A percentile compares a stretch with the other conserved stretches of the same genome.
phyloP scores from a whole-genome alignment of 768 basidiomycete species.

The Floccularia luteovirens region DNA sequence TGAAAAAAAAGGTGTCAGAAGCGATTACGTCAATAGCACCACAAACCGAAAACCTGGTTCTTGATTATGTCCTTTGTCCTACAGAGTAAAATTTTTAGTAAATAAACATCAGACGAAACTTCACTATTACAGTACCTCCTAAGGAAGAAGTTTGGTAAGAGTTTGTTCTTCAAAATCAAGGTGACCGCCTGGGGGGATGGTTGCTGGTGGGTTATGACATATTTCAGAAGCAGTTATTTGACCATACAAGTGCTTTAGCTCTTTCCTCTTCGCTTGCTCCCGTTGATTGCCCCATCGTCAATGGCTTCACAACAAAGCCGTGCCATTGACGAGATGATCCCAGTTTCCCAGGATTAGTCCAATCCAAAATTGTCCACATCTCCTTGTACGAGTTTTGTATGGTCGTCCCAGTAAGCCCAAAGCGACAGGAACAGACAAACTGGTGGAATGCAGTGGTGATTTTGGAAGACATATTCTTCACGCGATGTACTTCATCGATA shows the following conservation, averaged over 20 bases:
- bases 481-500: slow-evolving; percentile 86
- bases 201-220: background rate
- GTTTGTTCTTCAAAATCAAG: slow-evolving; percentile 46
- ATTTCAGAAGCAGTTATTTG: background rate
- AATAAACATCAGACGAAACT: background rate
- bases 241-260: slow-evolving; percentile 42
- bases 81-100: slow-evolving; percentile 7
- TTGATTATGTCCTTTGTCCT: slow-evolving; percentile 76
- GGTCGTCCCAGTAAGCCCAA: slow-evolving; percentile 80
- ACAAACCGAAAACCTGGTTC: slow-evolving; percentile 39
- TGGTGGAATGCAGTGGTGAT: slow-evolving; percentile 63
- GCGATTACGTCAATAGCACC: background rate
- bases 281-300: slow-evolving; percentile 61
- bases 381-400: slow-evolving; percentile 87
- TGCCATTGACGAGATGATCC: slow-evolving; percentile 77
- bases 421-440: slow-evolving; percentile 60
- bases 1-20: slow-evolving; percentile 3
- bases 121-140: too few relatives aligned
- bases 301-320: slow-evolving; percentile 57
- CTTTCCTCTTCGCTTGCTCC: slow-evolving; percentile 58
- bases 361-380: slow-evolving; percentile 88
- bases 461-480: slow-evolving; percentile 73
- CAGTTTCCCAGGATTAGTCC: slow-evolving; percentile 78
- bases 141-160: slow-evolving; percentile 80
- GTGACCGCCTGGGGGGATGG: slow-evolving; percentile 47